Percentiles rank a stretch among this genome's conserved stretches.
Evolutionary conservation across 192 early-diverging fungal species (phyloP).

Genomic region (Coemansia javaensis): DNA sequence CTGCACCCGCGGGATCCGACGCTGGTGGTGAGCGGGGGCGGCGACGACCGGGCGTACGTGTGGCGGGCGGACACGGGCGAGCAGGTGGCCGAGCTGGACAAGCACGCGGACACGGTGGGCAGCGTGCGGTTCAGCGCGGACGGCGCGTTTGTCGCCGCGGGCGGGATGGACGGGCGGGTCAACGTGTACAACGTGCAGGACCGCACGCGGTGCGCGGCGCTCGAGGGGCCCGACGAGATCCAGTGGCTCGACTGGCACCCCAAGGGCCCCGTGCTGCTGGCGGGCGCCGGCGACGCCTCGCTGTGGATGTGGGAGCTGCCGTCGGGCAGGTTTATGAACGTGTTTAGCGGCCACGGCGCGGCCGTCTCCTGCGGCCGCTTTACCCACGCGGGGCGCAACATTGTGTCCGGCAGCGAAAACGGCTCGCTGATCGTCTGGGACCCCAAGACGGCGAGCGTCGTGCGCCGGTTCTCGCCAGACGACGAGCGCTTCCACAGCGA

Average conservation of each 20-base stretch:
- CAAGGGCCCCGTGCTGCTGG: constrained; percentile 82
- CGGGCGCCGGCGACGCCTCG: constrained; percentile 82
- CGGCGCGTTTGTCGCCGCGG: constrained; percentile 81
- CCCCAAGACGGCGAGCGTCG: constrained; percentile 76
- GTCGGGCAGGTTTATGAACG: constrained; percentile 84
- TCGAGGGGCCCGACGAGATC: constrained; percentile 91
- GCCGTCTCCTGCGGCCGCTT: constrained; percentile 85
- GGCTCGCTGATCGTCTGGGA: constrained; percentile 85
- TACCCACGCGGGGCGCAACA: constrained; percentile 82
- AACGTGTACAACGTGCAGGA: constrained; percentile 43
- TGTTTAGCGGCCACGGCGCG: constrained; percentile 84
- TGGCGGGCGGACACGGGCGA: constrained; percentile 86
- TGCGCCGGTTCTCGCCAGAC: constrained; percentile 56
- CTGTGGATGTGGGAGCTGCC: constrained; percentile 98
- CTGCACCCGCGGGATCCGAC: constrained; percentile 68
- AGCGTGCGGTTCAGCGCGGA: constrained; percentile 76
- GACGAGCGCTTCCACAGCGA: constrained; percentile 85
- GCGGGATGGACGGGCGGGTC: constrained; percentile 95
- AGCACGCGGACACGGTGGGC: constrained; percentile 85
- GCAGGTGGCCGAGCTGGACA: constrained; percentile 57
- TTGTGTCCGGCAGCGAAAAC: constrained; percentile 84
- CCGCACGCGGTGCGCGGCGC: constrained; percentile 21
- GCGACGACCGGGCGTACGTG: constrained; percentile 86
- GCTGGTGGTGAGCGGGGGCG: constrained; percentile 79
- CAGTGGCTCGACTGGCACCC: constrained; percentile 98